phyloP scores from a whole-genome alignment of 106 monocot species.

The Phalaenopsis equestris region DNA sequence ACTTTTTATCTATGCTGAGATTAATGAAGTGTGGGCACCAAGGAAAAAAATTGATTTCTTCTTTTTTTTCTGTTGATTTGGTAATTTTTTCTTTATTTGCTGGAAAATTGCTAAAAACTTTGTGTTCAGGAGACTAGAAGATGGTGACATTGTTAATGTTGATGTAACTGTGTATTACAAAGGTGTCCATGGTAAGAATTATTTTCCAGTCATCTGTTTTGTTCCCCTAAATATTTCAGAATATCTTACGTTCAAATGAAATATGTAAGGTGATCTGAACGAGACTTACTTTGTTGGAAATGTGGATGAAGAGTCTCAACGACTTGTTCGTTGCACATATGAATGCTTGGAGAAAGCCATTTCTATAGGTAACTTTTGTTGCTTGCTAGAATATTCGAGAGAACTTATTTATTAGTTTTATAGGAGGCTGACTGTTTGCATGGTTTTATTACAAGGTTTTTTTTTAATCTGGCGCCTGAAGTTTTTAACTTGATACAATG shows the following conservation, averaged over 20 bases:
- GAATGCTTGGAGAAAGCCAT: conserved; percentile 99
- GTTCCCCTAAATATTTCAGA: background rate
- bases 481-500: background rate
- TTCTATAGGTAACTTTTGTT: conserved; percentile 57
- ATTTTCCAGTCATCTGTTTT: background rate
- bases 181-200: conserved; percentile 80
- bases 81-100: background rate
- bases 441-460: background rate
- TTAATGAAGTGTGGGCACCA: background rate
- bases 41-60: background rate
- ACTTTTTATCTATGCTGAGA: background rate
- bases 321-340: conserved; percentile 84
- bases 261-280: conserved; percentile 81
- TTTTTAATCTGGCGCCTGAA: background rate
- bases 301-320: conserved; percentile 73
- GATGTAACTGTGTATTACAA: conserved; percentile 93
- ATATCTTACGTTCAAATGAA: background rate
- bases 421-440: background rate
- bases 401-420: background rate
- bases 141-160: conserved; percentile 99
- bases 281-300: conserved; percentile 98
- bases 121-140: conserved; percentile 72
- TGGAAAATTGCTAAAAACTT: background rate
- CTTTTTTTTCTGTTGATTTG: background rate
- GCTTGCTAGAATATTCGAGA: background rate